Evolutionary conservation across 805 yeast genomes (phyloP).

Genomic region (Myxozyma neotropica): DNA sequence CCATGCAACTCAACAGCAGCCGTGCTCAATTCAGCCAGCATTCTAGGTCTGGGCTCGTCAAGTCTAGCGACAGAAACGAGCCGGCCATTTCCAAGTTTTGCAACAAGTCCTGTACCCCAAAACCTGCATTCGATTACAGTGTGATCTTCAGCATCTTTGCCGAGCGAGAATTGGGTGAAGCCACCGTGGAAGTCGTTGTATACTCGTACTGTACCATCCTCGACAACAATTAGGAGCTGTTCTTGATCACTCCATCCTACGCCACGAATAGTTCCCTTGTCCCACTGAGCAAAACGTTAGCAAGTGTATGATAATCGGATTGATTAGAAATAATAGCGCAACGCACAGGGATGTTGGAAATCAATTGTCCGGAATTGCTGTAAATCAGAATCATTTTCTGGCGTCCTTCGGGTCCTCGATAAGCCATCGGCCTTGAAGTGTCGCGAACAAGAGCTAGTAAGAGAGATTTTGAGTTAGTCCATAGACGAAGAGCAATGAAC

Average conservation of each 20-base stretch:
- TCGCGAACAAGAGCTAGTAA: conserved; percentile 33
- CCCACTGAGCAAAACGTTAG: conserved; percentile 40
- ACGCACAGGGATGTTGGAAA: conserved; percentile 34
- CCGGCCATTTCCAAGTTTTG: conserved; percentile 47
- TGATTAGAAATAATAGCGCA: background rate
- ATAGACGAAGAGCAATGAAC: no score
- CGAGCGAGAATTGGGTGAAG: conserved; percentile 57
- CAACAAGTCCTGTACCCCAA: conserved; percentile 51
- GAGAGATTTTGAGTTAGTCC: conserved; percentile 18
- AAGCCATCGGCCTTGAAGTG: conserved; percentile 28
- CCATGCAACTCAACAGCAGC: conserved; percentile 31
- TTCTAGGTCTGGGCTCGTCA: conserved; percentile 42
- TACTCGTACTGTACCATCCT: conserved; percentile 55
- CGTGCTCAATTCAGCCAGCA: conserved; percentile 29
- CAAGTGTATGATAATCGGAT: background rate
- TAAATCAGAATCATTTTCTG: conserved; percentile 38
- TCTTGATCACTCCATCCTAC: conserved; percentile 58
- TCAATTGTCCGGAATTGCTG: conserved; percentile 41
- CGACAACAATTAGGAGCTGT: conserved; percentile 58
- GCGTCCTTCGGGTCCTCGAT: conserved; percentile 32
- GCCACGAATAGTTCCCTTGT: conserved; percentile 55
- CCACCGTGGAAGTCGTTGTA: conserved; percentile 70
- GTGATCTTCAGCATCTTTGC: conserved; percentile 42
- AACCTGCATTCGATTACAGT: conserved; percentile 47
- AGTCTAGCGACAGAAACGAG: conserved; percentile 49